phyloP scores from a whole-genome alignment of 768 basidiomycete genomes.

The Amanita pallidorosea region DNA sequence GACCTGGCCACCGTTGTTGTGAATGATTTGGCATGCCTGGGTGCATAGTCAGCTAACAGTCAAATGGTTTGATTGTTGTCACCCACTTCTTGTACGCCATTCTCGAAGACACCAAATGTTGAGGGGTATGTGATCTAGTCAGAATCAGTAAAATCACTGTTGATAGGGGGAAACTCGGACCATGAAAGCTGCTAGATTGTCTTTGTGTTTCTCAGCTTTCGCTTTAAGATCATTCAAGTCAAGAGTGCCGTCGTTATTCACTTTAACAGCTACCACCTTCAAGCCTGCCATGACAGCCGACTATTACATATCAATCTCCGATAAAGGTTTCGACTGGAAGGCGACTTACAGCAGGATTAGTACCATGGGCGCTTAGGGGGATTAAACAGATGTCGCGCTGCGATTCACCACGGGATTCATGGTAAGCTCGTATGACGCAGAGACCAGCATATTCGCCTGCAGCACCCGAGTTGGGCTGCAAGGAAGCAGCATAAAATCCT shows the following conservation, averaged over 20 bases:
- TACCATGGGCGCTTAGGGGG: slow-evolving; percentile 94
- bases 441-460: slow-evolving; percentile 98
- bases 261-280: slow-evolving; percentile 94
- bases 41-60: slow-evolving; percentile 1
- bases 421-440: slow-evolving; percentile 88
- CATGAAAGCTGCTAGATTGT: slow-evolving; percentile 94
- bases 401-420: slow-evolving; percentile 76
- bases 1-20: slow-evolving; percentile 92
- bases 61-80: neutral
- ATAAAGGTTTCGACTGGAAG: neutral
- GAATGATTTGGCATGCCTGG: slow-evolving; percentile 87
- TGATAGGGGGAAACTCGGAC: slow-evolving; percentile 21
- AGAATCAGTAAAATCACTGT: neutral
- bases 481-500: slow-evolving; percentile 89
- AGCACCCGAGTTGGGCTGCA: slow-evolving; percentile 99
- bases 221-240: slow-evolving; percentile 76
- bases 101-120: slow-evolving; percentile 96
- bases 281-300: slow-evolving; percentile 96
- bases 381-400: slow-evolving; percentile 89
- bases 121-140: slow-evolving; percentile 91
- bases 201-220: slow-evolving; percentile 87
- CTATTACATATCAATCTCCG: slow-evolving; percentile 27
- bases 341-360: slow-evolving; percentile 83
- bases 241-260: slow-evolving; percentile 75
- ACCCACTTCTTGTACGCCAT: slow-evolving; percentile 67